phyloP scores from a whole-genome alignment of 2,329 filamentous ascomycete species.

The Diaporthe ampelina region DNA sequence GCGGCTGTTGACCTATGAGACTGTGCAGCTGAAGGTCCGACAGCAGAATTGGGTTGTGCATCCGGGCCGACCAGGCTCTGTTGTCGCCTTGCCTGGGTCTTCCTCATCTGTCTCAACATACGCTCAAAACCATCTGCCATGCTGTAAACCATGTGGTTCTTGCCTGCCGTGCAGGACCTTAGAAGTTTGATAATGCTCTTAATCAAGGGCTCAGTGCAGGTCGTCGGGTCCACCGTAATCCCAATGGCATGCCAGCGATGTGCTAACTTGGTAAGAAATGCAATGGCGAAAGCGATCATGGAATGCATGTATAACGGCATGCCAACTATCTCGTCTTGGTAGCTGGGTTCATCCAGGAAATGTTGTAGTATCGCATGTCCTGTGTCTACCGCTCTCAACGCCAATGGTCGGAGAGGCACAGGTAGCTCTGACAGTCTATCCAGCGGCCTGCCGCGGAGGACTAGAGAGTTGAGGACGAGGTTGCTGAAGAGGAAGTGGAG shows the following conservation, averaged over 20 bases:
- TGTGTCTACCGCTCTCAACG: background rate
- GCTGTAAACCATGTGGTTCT: conserved; percentile 25
- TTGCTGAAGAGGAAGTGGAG: conserved; percentile 23
- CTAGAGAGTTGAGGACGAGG: conserved; percentile 19
- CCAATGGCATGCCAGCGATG: conserved; percentile 15
- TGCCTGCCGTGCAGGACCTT: conserved; percentile 2
- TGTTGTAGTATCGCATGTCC: conserved; percentile 10
- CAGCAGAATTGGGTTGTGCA: background rate
- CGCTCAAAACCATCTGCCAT: conserved; percentile 23
- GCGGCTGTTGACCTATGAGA: background rate
- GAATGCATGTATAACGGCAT: conserved; percentile 20
- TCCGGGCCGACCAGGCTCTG: background rate
- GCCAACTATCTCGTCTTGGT: background rate
- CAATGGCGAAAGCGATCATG: conserved; percentile 12
- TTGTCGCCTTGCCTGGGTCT: conserved; percentile 9
- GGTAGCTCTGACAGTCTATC: conserved; percentile 1
- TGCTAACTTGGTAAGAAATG: conserved; percentile 1
- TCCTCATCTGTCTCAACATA: conserved; percentile 9
- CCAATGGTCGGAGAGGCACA: conserved; percentile 5
- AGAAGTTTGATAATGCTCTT: conserved; percentile 7
- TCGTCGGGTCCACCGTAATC: background rate
- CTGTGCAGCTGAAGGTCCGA: background rate
- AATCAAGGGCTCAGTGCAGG: background rate
- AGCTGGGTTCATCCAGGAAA: conserved; percentile 6
- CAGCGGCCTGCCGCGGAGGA: conserved; percentile 14